Evolutionary conservation across 2,329 filamentous ascomycete genomes (phyloP).

Genomic region (Aspergillus vadensis): DNA sequence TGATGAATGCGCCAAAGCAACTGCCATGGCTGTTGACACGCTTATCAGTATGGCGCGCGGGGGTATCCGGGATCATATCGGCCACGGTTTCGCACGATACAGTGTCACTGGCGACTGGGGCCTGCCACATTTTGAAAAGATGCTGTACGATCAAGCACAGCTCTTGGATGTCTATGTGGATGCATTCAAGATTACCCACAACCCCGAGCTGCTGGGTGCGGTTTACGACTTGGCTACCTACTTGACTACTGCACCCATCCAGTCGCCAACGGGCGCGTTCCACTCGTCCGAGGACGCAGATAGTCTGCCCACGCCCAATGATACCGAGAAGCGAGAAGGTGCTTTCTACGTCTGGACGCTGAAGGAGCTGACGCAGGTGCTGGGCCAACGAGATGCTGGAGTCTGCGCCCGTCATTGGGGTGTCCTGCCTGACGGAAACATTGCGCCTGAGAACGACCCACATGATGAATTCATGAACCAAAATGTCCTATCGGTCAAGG

Average conservation of each 20-base stretch:
- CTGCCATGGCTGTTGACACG: slow-evolving; percentile 77
- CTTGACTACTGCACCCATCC: slow-evolving; percentile 70
- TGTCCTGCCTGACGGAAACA: slow-evolving; percentile 80
- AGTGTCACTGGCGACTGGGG: slow-evolving; percentile 92
- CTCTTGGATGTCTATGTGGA: slow-evolving; percentile 82
- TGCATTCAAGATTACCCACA: slow-evolving; percentile 71
- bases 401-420: slow-evolving; percentile 84
- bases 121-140: slow-evolving; percentile 95
- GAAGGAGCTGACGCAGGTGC: slow-evolving; percentile 77
- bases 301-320: slow-evolving; percentile 71
- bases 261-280: slow-evolving; percentile 71
- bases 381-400: slow-evolving; percentile 68
- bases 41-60: slow-evolving; percentile 75
- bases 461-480: slow-evolving; percentile 94
- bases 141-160: slow-evolving; percentile 90
- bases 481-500: slow-evolving; percentile 77
- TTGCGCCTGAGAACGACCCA: slow-evolving; percentile 77
- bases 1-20: slow-evolving; percentile 71
- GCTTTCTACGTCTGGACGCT: slow-evolving; percentile 94
- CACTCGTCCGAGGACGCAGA: slow-evolving; percentile 89
- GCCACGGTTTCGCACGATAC: slow-evolving; percentile 79
- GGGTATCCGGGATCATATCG: slow-evolving; percentile 73
- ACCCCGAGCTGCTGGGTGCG: slow-evolving; percentile 73
- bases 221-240: slow-evolving; percentile 87
- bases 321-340: slow-evolving; percentile 82